Percentiles rank a stretch among this genome's conserved stretches.
These are phyloP conservation scores for Citrullus amarus DNA, from an alignment of 306 rosid species.

Conservation along the genomic window DNA sequence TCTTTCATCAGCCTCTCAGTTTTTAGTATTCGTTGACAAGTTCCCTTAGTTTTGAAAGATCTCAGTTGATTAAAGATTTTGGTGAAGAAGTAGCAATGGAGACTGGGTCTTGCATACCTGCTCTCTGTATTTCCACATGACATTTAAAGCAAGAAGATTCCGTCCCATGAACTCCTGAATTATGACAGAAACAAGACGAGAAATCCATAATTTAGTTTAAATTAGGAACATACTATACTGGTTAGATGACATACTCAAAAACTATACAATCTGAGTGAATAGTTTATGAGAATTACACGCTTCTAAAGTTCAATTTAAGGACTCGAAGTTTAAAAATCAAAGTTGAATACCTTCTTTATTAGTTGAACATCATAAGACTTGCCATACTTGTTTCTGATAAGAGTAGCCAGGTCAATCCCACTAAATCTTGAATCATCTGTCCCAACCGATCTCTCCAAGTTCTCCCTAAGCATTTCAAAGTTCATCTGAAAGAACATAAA, in stretches of 20 bases:
- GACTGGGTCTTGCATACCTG: constrained; percentile 48
- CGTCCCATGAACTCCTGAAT: constrained; percentile 93
- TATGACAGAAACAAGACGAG: constrained; percentile 1
- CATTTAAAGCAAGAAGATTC: constrained; percentile 87
- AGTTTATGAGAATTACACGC: not conserved
- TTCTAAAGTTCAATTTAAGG: no score
- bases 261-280: not conserved
- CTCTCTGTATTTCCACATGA: constrained; percentile 98
- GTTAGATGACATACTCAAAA: not conserved
- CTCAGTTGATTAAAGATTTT: not conserved
- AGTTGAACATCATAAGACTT: constrained; percentile 88
- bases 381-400: constrained; percentile 85
- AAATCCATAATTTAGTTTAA: not conserved
- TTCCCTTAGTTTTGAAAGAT: not conserved
- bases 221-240: not conserved
- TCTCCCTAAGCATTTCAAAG: constrained; percentile 48
- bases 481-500: constrained; percentile 34
- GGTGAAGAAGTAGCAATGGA: not conserved
- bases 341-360: constrained; percentile 61
- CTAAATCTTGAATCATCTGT: constrained; percentile 73
- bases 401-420: constrained; percentile 91
- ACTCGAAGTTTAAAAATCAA: no score
- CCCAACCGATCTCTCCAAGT: constrained; percentile 78
- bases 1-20: not conserved
- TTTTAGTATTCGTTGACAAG: not conserved